Conservation (phyloP, 371 early-diverging fungal genomes). For the Syncephalastrum contaminatum region DNA sequence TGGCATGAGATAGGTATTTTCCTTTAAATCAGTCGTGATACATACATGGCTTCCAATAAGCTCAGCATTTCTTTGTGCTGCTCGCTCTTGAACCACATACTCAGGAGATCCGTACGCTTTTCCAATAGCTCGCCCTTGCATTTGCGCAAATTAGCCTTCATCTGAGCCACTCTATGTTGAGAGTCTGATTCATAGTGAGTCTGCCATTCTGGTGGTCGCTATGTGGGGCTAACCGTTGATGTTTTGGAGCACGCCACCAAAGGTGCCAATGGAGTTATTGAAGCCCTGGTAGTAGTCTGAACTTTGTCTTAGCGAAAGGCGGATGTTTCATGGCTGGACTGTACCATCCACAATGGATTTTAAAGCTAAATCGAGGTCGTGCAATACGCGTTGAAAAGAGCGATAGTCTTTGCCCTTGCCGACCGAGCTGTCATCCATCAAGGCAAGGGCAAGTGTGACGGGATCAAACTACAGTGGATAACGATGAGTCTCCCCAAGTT, state of each 20-base stretch:
- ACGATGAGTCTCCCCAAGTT: not conserved
- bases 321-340: not conserved
- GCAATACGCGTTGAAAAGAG: slow-evolving; percentile 67
- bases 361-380: slow-evolving; percentile 80
- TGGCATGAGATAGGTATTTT: not conserved
- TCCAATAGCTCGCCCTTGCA: slow-evolving; percentile 69
- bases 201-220: slow-evolving; percentile 8
- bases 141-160: slow-evolving; percentile 66
- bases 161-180: slow-evolving; percentile 62
- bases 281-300: slow-evolving; percentile 91
- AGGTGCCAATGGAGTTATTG: slow-evolving; percentile 89
- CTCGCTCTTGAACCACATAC: slow-evolving; percentile 77
- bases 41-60: slow-evolving; percentile 75
- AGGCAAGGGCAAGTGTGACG: slow-evolving; percentile 79
- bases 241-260: slow-evolving; percentile 85
- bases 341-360: slow-evolving; percentile 87
- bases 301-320: not conserved
- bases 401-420: slow-evolving; percentile 76
- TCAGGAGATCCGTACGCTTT: slow-evolving; percentile 73
- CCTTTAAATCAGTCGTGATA: not conserved
- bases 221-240: slow-evolving; percentile 62
- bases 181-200: slow-evolving; percentile 46
- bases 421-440: slow-evolving; percentile 84
- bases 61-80: slow-evolving; percentile 84
- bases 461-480: slow-evolving; percentile 77